Evolutionary conservation across 2,329 filamentous ascomycete genomes (phyloP).

Genomic region (Dactylonectria macrodidyma): DNA sequence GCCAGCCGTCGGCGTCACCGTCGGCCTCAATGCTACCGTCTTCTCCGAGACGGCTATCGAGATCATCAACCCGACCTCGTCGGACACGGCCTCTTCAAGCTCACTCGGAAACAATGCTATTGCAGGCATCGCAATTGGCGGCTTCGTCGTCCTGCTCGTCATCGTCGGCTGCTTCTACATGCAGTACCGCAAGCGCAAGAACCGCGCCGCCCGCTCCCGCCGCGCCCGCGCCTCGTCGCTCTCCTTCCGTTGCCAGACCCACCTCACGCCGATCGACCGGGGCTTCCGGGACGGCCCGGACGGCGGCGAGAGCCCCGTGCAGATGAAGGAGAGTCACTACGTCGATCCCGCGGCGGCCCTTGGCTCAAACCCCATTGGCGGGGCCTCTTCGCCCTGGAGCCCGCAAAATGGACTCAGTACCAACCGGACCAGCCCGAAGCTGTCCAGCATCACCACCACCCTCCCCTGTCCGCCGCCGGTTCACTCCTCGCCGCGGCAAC

Average conservation of each 20-base stretch:
- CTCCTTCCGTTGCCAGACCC: conserved; percentile 67
- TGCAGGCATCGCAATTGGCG: conserved; percentile 60
- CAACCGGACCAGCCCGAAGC: conserved; percentile 24
- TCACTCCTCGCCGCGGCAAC: conserved; percentile 30
- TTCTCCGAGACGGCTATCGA: conserved; percentile 55
- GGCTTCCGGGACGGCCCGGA: conserved; percentile 35
- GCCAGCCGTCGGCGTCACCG: conserved; percentile 53
- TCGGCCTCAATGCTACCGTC: conserved; percentile 62
- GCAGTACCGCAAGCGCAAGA: conserved; percentile 61
- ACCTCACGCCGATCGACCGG: conserved; percentile 42
- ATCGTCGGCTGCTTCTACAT: conserved; percentile 59
- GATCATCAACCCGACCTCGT: conserved; percentile 53
- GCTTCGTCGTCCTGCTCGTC: conserved; percentile 55
- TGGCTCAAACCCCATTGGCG: conserved; percentile 28
- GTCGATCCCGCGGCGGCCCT: conserved; percentile 33
- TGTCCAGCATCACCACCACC: conserved; percentile 38
- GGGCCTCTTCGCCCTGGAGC: conserved; percentile 23
- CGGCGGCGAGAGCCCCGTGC: conserved; percentile 10
- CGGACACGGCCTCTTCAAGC: conserved; percentile 23
- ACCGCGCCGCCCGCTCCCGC: conserved; percentile 42
- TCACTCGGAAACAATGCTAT: conserved; percentile 57
- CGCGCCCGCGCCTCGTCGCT: conserved; percentile 56
- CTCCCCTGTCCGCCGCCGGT: conserved; percentile 40
- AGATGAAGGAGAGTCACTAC: conserved; percentile 41
- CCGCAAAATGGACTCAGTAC: conserved; percentile 22